A percentile compares a stretch with the other conserved stretches of the same genome.
These are phyloP conservation scores for Hysterium pulicare DNA, from an alignment of 2,329 filamentous ascomycete genomes.

Conservation along the genomic window DNA sequence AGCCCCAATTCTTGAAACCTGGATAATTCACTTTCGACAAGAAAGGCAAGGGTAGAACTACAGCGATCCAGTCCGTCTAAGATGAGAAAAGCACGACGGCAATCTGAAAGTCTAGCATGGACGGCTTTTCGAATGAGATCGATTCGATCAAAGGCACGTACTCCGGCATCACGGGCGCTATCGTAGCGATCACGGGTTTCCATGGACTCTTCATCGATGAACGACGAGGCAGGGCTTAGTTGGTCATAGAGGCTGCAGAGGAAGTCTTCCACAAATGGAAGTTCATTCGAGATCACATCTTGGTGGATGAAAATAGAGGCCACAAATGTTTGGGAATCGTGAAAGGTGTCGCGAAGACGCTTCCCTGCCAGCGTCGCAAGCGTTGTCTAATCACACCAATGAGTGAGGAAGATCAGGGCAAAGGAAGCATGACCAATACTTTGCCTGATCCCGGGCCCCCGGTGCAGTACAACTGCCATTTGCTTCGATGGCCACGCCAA, in stretches of 20 bases:
- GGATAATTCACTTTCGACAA: constrained; percentile 13
- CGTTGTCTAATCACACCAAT: constrained; percentile 2
- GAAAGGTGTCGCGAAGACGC: background rate
- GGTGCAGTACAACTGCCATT: constrained; percentile 6
- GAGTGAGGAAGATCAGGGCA: no score
- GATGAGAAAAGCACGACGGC: constrained; percentile 12
- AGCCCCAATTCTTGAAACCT: constrained; percentile 8
- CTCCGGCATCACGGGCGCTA: background rate
- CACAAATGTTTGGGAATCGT: background rate
- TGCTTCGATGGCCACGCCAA: constrained; percentile 1
- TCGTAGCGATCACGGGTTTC: background rate
- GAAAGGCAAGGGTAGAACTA: constrained; percentile 9
- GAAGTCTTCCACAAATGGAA: background rate
- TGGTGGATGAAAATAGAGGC: constrained; percentile 2
- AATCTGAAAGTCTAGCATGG: constrained; percentile 5
- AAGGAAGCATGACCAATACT: constrained; percentile 1
- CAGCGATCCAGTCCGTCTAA: constrained; percentile 19
- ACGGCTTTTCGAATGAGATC: constrained; percentile 9
- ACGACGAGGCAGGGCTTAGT: background rate
- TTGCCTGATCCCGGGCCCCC: constrained; percentile 8
- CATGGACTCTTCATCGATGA: background rate
- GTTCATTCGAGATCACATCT: background rate
- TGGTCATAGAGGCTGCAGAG: constrained; percentile 3
- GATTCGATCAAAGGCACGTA: background rate
- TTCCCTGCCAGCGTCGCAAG: constrained; percentile 3